Evolutionary conservation across 2,329 filamentous ascomycete genomes (phyloP), one percentile per base, ranked within the genome.

Genomic region (Phialophora verrucosa): DNA sequence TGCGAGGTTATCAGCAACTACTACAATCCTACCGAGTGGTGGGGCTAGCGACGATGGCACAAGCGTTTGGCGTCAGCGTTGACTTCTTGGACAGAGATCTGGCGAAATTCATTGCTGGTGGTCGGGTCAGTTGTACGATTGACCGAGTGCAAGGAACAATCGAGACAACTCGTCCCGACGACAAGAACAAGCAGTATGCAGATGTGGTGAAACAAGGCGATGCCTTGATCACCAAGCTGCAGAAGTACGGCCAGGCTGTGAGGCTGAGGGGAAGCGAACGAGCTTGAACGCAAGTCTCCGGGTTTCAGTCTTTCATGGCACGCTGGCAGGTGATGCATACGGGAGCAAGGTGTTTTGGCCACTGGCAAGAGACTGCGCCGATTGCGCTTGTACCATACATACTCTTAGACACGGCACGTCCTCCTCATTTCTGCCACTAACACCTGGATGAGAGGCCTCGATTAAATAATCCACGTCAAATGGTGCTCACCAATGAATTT

Each of bases 131-230:
- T 60, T 98, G 95, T 85, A 98, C 93, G 27, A 98, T 99, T 74
- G 95, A 99, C 81, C 91, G 95, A 62, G 95, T 99, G 71, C 92
- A 93, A 66, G 95, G 94, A 72, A 91, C 98, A 73, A 98, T 99
- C 75, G 95, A 98, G 85, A 99, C 95, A 53, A 97, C 97, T 83
- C 87, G 95, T 62, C 93, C 94, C 8, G 95, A 98, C 78, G 93
- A 97, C 83, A 99, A 99, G 89, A 98, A 98, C 85, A 97, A 97
- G 86, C 95, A 99, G 83, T 99, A 99, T 81, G 91, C 93, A 74
- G 95, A 99, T 74, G 93, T 98, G 44, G 93, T 99, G 68, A 95
- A 95, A 83, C 95, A 98, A 78, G 95, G 95, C 35, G 95, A 99
- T 79, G 91, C 96, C 80, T 85, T 99, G 70, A 98, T 99, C 78